Conservation (phyloP, 2,329 filamentous ascomycete genomes). For the Fusarium sp. region DNA sequence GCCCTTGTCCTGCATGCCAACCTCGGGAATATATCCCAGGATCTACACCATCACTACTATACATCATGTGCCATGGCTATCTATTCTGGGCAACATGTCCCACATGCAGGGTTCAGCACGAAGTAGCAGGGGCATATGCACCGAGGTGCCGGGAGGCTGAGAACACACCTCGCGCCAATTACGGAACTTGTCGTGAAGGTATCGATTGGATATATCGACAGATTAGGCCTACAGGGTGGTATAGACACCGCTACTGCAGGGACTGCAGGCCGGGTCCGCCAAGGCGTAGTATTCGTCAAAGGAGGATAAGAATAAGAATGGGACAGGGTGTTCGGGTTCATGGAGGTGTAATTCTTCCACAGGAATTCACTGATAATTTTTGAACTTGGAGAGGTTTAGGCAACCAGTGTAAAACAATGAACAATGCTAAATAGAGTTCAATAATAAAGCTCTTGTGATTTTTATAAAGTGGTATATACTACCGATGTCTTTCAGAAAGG, state of each 20-base stretch:
- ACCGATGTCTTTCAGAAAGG: no score
- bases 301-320: conserved; percentile 4
- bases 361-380: not conserved
- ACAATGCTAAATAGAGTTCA: no score
- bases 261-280: conserved; percentile 9
- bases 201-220: conserved; percentile 9
- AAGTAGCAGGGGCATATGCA: conserved; percentile 22
- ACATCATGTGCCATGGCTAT: conserved; percentile 24
- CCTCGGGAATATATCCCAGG: not conserved
- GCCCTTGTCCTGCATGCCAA: not conserved
- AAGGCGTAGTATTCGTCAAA: not conserved
- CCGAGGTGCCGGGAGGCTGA: conserved; percentile 29
- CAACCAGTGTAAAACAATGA: not conserved
- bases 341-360: not conserved
- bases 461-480: no score
- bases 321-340: not conserved
- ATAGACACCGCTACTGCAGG: conserved; percentile 18
- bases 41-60: not conserved
- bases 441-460: no score
- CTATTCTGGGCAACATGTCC: conserved; percentile 35
- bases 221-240: conserved; percentile 17
- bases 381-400: not conserved
- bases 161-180: not conserved
- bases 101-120: conserved; percentile 17
- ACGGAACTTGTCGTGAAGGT: conserved; percentile 18